Evolutionary conservation across 1,284 basidiomycete species (phyloP).

Genomic region (Cryptococcus jaspeensis): DNA sequence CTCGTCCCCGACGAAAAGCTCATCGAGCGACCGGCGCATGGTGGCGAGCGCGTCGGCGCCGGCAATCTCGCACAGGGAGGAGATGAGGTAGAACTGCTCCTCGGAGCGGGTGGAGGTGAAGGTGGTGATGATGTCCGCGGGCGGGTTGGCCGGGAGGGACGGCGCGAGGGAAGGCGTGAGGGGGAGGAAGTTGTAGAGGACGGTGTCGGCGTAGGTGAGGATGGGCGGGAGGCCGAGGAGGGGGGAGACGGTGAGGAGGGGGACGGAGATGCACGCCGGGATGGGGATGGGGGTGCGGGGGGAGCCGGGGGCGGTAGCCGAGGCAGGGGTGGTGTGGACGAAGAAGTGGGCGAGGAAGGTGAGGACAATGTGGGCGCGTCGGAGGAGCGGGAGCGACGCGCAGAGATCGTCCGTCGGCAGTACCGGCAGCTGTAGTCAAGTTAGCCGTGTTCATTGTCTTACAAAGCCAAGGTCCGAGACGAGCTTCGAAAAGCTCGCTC

Average conservation of each 20-base stretch:
- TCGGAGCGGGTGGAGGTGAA: conserved; percentile 86
- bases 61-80: conserved; percentile 85
- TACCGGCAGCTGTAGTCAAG: conserved; percentile 61
- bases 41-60: conserved; percentile 80
- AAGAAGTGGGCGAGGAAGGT: conserved; percentile 86
- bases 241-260: conserved; percentile 70
- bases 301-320: conserved; percentile 32
- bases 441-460: no score
- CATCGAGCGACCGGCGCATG: conserved; percentile 87
- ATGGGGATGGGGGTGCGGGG: conserved; percentile 25
- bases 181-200: conserved; percentile 78
- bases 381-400: conserved; percentile 64
- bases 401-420: conserved; percentile 58
- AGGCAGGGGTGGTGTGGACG: conserved; percentile 59
- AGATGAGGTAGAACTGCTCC: conserved; percentile 83
- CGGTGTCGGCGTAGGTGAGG: conserved; percentile 89
- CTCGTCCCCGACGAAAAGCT: conserved; percentile 82
- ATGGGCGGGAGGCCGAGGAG: conserved; percentile 83
- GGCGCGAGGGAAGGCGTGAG: conserved; percentile 58
- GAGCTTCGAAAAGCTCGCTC: no score
- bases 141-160: conserved; percentile 57
- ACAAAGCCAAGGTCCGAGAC: no score
- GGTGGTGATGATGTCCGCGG: conserved; percentile 58
- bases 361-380: conserved; percentile 81
- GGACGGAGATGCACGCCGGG: conserved; percentile 54